A percentile compares a stretch with the other conserved stretches of the same genome.
These are phyloP conservation scores for Vaccinium myrtillus DNA, from an alignment of 148 eudicot species.

Conservation along the genomic window DNA sequence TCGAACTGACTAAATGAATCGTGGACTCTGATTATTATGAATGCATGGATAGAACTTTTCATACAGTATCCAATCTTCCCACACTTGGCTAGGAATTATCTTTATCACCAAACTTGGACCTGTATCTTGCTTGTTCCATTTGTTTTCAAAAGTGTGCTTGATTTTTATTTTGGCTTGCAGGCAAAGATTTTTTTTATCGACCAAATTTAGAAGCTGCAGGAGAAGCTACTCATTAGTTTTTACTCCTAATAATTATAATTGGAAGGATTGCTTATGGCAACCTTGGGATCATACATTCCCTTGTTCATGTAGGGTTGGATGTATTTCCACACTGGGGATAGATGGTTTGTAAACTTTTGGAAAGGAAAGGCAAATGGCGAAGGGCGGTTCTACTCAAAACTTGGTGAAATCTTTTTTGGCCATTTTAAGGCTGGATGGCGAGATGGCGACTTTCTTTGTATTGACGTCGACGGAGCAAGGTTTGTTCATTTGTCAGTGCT, in stretches of 20 bases:
- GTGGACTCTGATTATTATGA: background rate
- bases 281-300: conserved; percentile 6
- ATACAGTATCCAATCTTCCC: background rate
- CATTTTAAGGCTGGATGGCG: conserved; percentile 91
- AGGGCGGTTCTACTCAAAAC: conserved; percentile 85
- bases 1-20: background rate
- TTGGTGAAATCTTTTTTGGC: conserved; percentile 85
- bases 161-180: background rate
- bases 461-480: conserved; percentile 76
- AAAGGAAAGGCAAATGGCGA: conserved; percentile 96
- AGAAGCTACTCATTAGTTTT: background rate
- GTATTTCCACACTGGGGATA: conserved; percentile 90
- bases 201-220: background rate
- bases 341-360: conserved; percentile 99
- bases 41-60: background rate
- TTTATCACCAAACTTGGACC: background rate
- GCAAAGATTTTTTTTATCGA: background rate
- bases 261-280: background rate
- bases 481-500: conserved; percentile 17
- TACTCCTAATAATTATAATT: background rate
- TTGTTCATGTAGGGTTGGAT: conserved; percentile 71
- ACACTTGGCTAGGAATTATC: background rate
- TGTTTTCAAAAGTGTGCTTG: background rate
- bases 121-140: background rate
- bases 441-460: conserved; percentile 80